Evolutionary conservation across 2,329 filamentous ascomycete species (phyloP).

Genomic region (Mycogone perniciosa): DNA sequence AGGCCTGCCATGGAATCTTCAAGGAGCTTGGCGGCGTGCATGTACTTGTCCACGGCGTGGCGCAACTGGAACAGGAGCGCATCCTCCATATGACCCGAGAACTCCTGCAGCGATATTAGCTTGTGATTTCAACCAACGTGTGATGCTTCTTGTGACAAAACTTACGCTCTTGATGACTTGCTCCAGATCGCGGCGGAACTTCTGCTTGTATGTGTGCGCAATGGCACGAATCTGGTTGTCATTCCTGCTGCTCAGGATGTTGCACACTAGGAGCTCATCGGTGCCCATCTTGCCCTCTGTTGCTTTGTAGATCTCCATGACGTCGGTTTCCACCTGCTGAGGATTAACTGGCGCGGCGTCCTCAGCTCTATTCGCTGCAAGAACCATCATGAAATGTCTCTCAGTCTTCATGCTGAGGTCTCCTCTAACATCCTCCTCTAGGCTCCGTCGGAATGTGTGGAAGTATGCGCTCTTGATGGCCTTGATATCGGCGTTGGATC

Average conservation of each 20-base stretch:
- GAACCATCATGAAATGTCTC: slow-evolving; percentile 75
- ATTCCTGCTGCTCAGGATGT: slow-evolving; percentile 67
- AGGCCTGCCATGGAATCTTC: slow-evolving; percentile 81
- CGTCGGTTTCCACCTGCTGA: slow-evolving; percentile 67
- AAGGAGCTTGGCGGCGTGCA: slow-evolving; percentile 75
- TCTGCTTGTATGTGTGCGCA: slow-evolving; percentile 63
- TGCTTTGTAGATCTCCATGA: slow-evolving; percentile 68
- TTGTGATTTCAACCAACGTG: background rate
- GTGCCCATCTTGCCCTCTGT: slow-evolving; percentile 68
- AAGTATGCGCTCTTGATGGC: slow-evolving; percentile 80
- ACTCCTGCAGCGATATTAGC: slow-evolving; percentile 47
- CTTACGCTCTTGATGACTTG: slow-evolving; percentile 64
- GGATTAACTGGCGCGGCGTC: slow-evolving; percentile 69
- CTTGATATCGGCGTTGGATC: slow-evolving; percentile 79
- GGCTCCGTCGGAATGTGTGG: slow-evolving; percentile 54
- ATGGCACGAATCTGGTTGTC: slow-evolving; percentile 83
- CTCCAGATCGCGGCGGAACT: slow-evolving; percentile 65
- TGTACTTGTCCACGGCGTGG: slow-evolving; percentile 70
- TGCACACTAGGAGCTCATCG: slow-evolving; percentile 71
- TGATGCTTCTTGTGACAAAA: background rate
- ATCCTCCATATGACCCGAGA: slow-evolving; percentile 87
- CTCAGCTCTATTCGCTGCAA: slow-evolving; percentile 67
- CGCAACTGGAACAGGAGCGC: slow-evolving; percentile 76
- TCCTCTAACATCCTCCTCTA: slow-evolving; percentile 66
- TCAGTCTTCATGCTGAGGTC: slow-evolving; percentile 86